Evolutionary conservation across 805 yeast genomes (phyloP).

Genomic region (Danielia reshetovae): DNA sequence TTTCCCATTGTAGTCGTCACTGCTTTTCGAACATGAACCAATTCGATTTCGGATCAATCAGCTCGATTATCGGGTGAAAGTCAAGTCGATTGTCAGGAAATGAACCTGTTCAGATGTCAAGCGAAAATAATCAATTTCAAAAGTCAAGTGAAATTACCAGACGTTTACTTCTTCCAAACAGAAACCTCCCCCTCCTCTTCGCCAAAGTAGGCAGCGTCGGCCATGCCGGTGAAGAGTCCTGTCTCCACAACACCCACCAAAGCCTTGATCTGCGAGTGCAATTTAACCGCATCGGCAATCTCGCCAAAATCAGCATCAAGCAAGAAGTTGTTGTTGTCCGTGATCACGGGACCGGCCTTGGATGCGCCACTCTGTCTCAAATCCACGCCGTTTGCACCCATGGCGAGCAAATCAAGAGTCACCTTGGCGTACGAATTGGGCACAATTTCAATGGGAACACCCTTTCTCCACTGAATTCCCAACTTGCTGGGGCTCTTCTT

Average conservation of each 20-base stretch:
- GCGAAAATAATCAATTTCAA: too few species aligned
- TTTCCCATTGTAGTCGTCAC: too few species aligned
- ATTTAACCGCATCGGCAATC: constrained; percentile 45
- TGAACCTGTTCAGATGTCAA: too few species aligned
- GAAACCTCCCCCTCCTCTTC: constrained; percentile 62
- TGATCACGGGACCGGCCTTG: constrained; percentile 95
- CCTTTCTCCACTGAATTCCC: constrained; percentile 82
- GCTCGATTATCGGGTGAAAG: too few species aligned
- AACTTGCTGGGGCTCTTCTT: constrained; percentile 64
- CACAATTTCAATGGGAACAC: constrained; percentile 93
- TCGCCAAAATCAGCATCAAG: constrained; percentile 91
- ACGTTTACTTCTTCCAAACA: constrained; percentile 7
- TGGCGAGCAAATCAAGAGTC: constrained; percentile 49
- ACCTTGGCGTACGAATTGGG: constrained; percentile 85
- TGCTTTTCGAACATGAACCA: too few species aligned
- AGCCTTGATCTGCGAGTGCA: constrained; percentile 65
- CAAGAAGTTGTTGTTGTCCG: constrained; percentile 92
- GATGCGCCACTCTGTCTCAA: constrained; percentile 85
- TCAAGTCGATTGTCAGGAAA: too few species aligned
- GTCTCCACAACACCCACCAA: constrained; percentile 96
- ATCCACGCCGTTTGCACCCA: constrained; percentile 62
- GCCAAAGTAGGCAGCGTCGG: constrained; percentile 84
- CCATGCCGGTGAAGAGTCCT: constrained; percentile 77
- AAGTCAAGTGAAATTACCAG: too few species aligned
- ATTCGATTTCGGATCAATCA: too few species aligned